Evolutionary conservation across 2,329 filamentous ascomycete genomes (phyloP), one percentile per base, ranked within the genome.

Genomic region (Penicillium paneum): DNA sequence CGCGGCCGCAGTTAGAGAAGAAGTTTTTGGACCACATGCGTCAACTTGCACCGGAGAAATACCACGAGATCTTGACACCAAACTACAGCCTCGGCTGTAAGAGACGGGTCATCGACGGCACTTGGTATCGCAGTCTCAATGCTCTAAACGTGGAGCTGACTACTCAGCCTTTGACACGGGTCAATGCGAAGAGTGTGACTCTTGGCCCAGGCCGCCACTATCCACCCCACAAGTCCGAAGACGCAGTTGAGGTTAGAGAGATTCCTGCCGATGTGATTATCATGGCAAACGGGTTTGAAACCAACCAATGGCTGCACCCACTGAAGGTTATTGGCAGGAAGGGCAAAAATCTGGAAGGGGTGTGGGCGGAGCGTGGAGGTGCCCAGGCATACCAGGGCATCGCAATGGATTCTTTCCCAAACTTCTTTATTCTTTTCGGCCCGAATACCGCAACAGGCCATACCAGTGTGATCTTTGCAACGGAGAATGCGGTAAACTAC

Each of bases 401-500:
- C 1, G 77, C 79, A 1, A 72, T 87, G 68, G 81, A 81, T 58
- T 80, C 80, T 0, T 86, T 86, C 62, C 85, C 85, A 2, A 88
- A 88, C 64, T 83, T 87, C 63, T 87, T 87, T 70, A 75, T 86
- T 53, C 69, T 87, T 0, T 79, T 85, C 38, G 84, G 85, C 0
- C 85, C 85, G 0, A 88, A 88, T 64, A 81, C 83, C 0, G 76
- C 75, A 0, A 87, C 84, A 0, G 85, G 85, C 0, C 84, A 88
- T 66, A 81, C 77, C 0, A 83, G 79, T 12, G 81, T 84, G 10
- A 78, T 86, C 42, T 76, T 86, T 63, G 81, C 83, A 0, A 75
- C 76, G 4, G 85, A 88, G 61, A 87, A 86, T 64, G 79, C 79
- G 64, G 74, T 86, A 59, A 82, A 84, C 56, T 85, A 82, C 65